Evolutionary conservation across 1,139 yeast species (phyloP).

Genomic region (Taiozyma onychis): DNA sequence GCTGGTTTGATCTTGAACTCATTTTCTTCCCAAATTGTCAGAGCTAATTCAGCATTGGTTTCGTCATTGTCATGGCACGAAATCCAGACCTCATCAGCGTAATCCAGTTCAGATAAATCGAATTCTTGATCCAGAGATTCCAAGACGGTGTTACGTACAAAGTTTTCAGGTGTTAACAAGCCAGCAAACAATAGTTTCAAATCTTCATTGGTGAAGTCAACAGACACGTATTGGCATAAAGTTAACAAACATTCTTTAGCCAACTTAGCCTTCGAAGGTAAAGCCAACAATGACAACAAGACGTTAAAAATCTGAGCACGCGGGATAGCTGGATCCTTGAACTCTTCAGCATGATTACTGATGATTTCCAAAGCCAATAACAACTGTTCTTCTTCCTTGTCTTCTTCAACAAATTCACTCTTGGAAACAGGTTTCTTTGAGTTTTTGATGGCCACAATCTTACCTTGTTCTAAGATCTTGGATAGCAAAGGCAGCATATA

Average conservation of each 20-base stretch:
- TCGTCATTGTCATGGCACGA: conserved; percentile 70
- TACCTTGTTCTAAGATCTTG: conserved; percentile 57
- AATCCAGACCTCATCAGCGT: conserved; percentile 69
- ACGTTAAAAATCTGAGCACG: conserved; percentile 58
- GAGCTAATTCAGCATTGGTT: conserved; percentile 59
- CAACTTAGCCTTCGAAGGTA: conserved; percentile 73
- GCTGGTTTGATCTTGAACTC: conserved; percentile 40
- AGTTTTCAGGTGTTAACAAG: conserved; percentile 54
- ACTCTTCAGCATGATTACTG: conserved; percentile 68
- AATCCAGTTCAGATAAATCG: conserved; percentile 53
- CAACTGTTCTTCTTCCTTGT: conserved; percentile 83
- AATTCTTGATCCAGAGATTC: conserved; percentile 87
- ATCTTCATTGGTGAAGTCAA: conserved; percentile 52
- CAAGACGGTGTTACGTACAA: conserved; percentile 72
- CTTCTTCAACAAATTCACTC: conserved; percentile 70
- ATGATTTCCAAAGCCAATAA: conserved; percentile 74
- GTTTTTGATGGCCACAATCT: conserved; percentile 44
- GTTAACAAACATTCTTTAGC: conserved; percentile 81
- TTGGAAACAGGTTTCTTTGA: conserved; percentile 42
- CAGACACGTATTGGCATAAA: conserved; percentile 68
- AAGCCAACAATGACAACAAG: conserved; percentile 58
- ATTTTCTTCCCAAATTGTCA: conserved; percentile 82
- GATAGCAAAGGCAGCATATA: conserved; percentile 72
- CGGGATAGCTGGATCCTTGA: conserved; percentile 63
- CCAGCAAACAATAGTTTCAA: conserved; percentile 53